Base-by-base conservation (phyloP, 2,329 filamentous ascomycete species). In the Graphilbum ipis-grandicollis region DNA sequence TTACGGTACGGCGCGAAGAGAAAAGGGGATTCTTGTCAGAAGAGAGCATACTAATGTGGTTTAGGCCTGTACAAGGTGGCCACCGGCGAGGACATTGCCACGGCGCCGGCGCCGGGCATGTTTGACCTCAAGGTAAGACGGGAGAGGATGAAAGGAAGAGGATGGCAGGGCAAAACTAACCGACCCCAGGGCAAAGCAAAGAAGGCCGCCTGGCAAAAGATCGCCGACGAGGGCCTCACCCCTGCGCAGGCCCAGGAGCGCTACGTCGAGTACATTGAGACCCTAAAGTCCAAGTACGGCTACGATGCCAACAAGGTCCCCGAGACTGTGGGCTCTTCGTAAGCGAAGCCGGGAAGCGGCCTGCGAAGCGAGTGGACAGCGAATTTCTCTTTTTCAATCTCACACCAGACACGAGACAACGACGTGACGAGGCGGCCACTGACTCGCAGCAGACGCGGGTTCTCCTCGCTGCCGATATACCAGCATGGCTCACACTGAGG, bases 221-320 rank as follows among this genome's bases (percentile, higher is more conserved):
- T 75, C 43, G 69, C 72, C 50, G 70, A 85, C 43, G 66, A 75
- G 41, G 71, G 67, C 35, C 53, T 74, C 46, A 71, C 66, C 42
- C 51, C 69, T 43, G 67, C 77, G 44, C 57, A 75, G 45, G 85
- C 85, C 17, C 79, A 92, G 69, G 65, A 72, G 54, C 62, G 69
- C 52, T 94, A 93, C 60, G 69, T 92, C 49, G 63, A 66, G 47
- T 62, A 78, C 43, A 73, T 90, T 45, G 74, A 84, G 57, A 56
- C 63, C 50, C 58, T 92, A 52, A 84, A 90, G 69, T 57, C 50
- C 41, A 69, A 70, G 55, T 71, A 77, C 57, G 79, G 76, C 41
- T 79, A 65, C 56, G 71, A 81, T 53, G 65, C 61, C 43, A 62
- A 68, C 58, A 77, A 77, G 67, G 57, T 49, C 43, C 70, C 73